Percentiles rank a stretch among this genome's conserved stretches.
Conservation (phyloP, 192 early-diverging fungal genomes). For the Piromyces finnis region DNA sequence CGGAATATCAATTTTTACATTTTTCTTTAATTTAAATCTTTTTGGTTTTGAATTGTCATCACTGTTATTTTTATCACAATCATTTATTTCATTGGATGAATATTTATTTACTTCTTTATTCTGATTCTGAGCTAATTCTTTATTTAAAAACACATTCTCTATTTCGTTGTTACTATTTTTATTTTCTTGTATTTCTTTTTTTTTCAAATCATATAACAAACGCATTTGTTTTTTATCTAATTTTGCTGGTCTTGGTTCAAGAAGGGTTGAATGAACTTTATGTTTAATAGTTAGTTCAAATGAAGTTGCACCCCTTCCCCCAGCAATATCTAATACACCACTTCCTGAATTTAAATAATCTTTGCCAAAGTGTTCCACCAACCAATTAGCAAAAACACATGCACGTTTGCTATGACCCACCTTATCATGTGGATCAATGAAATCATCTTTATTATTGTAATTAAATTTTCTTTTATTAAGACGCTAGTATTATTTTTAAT, state of each 20-base stretch:
- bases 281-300: slow-evolving; percentile 21
- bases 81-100: slow-evolving; percentile 6
- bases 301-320: slow-evolving; percentile 26
- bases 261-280: slow-evolving; percentile 18
- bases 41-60: neutral
- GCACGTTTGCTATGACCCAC: slow-evolving; percentile 19
- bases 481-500: slow-evolving; percentile 12
- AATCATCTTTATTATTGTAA: slow-evolving; percentile 18
- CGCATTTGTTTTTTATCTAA: neutral
- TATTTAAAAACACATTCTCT: too few relatives aligned
- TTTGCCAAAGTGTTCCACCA: slow-evolving; percentile 16
- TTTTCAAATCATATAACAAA: slow-evolving; percentile 8
- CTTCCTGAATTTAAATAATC: slow-evolving; percentile 8
- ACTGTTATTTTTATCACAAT: neutral
- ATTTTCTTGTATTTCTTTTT: slow-evolving; percentile 14
- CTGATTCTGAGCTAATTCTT: too few relatives aligned
- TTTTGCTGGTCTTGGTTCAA: slow-evolving; percentile 23
- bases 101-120: neutral
- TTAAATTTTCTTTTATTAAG: slow-evolving; percentile 13
- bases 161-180: neutral
- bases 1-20: neutral
- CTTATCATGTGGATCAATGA: neutral
- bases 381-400: slow-evolving; percentile 29
- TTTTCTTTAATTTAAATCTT: neutral
- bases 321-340: slow-evolving; percentile 32